Base-by-base conservation (phyloP, 2,329 filamentous ascomycete genomes). In the Pyricularia sp. region DNA sequence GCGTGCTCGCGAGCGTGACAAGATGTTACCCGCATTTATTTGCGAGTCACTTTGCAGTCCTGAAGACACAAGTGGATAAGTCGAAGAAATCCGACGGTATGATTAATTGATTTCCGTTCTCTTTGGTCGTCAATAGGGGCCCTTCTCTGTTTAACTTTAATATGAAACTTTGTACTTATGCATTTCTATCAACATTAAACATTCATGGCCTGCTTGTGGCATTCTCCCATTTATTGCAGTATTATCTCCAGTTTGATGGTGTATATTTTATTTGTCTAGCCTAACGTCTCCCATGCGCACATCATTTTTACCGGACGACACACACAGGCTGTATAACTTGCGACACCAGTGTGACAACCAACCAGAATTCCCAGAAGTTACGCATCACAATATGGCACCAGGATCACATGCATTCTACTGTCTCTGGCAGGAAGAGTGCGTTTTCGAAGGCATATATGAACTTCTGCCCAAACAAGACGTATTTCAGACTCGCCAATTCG, bases 401-500 rank as follows among this genome's bases (percentile, higher is more conserved):
- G 78, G 78, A 75, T 79, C 82, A 74, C 80, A 82, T 76, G 73
- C 79, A 74, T 85, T 88, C 77, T 82, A 86, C 80, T 78, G 82
- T 79, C 80, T 88, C 76, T 84, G 86, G 81, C 82, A 85, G 77
- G 80, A 81, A 72, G 80, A 84, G 64, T 73, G 76, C 72, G 79
- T 87, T 78, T 81, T 83, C 68, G 80, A 85, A 75, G 76, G 71
- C 66, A 80, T 88, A 74, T 82, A 87, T 73, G 78, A 81, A 69
- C 73, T 80, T 68, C 79, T 88, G 71, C 76, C 81, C 72, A 83
- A 81, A 67, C 74, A 81, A 70, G 85, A 87, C 74, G 78, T 88
- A 71, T 85, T 74, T 93, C 68, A 88, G 91, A 70, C 83, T 90
- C 68, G 84, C 88, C 73, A 91, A 86, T 74, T 88, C 90, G 74